A percentile compares a stretch with the other conserved stretches of the same genome.
Conservation (phyloP, 805 yeast genomes). For the Wickerhamiella domercqiae region DNA sequence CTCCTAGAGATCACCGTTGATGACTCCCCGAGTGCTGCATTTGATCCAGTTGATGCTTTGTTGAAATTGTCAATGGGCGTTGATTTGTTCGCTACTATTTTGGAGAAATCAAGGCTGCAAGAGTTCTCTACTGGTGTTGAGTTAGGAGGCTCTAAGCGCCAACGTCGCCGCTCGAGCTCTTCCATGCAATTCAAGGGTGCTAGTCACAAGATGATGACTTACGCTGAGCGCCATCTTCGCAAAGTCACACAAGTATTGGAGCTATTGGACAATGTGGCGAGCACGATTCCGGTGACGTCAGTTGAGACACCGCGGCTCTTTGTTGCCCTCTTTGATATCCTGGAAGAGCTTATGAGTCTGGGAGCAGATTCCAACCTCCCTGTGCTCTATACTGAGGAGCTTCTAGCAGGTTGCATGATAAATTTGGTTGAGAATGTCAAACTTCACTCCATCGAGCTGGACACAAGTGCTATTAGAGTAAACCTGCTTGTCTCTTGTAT, state of each 20-base stretch:
- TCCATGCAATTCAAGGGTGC: constrained; percentile 44
- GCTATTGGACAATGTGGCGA: constrained; percentile 40
- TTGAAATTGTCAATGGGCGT: constrained; percentile 40
- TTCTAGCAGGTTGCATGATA: constrained; percentile 73
- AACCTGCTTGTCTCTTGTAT: constrained; percentile 85
- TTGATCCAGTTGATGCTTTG: constrained; percentile 34
- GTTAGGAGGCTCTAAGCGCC: constrained; percentile 19
- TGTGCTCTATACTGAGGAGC: constrained; percentile 79
- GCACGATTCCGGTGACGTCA: constrained; percentile 3
- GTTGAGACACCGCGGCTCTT: constrained; percentile 17
- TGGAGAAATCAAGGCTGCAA: constrained; percentile 41
- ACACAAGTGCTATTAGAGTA: constrained; percentile 60
- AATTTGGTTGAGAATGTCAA: constrained; percentile 38
- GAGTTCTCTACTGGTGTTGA: constrained; percentile 19
- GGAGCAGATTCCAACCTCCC: constrained; percentile 88
- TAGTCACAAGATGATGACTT: constrained; percentile 37
- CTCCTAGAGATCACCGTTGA: constrained; percentile 41
- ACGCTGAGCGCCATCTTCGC: constrained; percentile 66
- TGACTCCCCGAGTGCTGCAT: constrained; percentile 24
- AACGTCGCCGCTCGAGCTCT: constrained; percentile 63
- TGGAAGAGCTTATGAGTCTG: constrained; percentile 35
- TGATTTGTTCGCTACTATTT: constrained; percentile 41
- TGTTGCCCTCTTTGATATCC: constrained; percentile 23
- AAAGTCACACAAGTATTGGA: constrained; percentile 70
- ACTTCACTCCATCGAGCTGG: constrained; percentile 30